Evolutionary conservation across 768 basidiomycete species (phyloP), one percentile per base, ranked within the genome.

Genomic region (Leccinellum albellum): DNA sequence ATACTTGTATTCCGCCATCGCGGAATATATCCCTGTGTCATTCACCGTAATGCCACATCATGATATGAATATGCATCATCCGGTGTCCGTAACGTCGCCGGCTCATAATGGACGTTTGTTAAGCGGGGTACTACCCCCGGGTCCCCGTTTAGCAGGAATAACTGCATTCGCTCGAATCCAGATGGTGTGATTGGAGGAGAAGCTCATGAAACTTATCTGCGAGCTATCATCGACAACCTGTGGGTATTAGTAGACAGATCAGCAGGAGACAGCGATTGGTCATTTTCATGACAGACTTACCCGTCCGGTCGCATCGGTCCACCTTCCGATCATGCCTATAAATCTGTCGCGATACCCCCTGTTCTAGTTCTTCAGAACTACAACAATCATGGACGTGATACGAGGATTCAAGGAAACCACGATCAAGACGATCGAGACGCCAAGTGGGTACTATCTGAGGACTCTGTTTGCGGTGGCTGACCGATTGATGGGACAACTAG

Each of bases 301-400:
- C 50, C 15, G 5, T 61, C 20, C n/a, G 42, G 42, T 20, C 20
- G 17, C 51, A 12, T 24, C 20, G 35, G 35, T n/a, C 8, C 35
- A 17, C 8, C 17, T n/a, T n/a, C 8, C 9, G 15, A n/a, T 7
- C 35, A n/a, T 8, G 17, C 35, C 17, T 48, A 26, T 31, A 14
- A 29, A 21, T 29, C 24, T 13, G n/a, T 9, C 42, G 37, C 9
- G 4, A n/a, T 10, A 9, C 21, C 3, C 28, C 7, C 14, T 20
- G 3, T 17, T 21, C 40, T 51, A 17, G 47, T 51, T 28, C 44
- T 20, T 40, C 48, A 42, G 28, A 9, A 15, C 46, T 4, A 37
- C 42, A 6, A 51, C 26, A 44, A 79, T n/a, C n/a, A n/a, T 79
- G 78, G 73, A 80, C 9, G 61, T 60, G 40, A 68, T 80, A 42